Base-by-base conservation (phyloP, 1,139 yeast genomes). In the Lodderomyces jiufengensis region DNA sequence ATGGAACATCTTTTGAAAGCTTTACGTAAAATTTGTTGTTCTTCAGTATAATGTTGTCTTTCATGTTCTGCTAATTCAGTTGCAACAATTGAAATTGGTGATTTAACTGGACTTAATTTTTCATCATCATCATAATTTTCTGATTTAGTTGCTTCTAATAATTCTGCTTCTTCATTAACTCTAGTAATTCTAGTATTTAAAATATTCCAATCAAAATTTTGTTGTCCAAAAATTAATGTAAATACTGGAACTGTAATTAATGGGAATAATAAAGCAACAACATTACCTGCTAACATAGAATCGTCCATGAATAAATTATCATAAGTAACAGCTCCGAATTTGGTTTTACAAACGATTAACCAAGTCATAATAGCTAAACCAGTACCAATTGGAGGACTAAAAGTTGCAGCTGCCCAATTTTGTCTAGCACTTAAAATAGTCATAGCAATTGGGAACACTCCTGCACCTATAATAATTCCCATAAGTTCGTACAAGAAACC, bases 401-500 rank as follows among this genome's bases (percentile, higher is more conserved):
- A 62, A 20, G 73, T 66, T 13, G 79, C 84, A 24, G 87, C 84
- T 37, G 75, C 55, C 33, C 59, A 59, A 53, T 84, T 84, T 61
- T 81, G 87, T 36, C 73, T 76, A 24, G 59, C 66, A 66, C 92
- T 84, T 48, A 85, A 73, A 37, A 88, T 62, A 0, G 95, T 79
- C 47, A 83, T 60, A 3, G 83, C 76, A 14, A 85, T 76, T 5
- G 95, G 95, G 32, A 85, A 59, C 5, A 88, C 95, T 16, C 90
- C 95, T 39, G 94, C 80, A 18, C 94, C 84, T 47, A 88, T 85
- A 34, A 88, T 79, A 38, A 85, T 76, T 35, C 95, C 95, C 88
- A 87, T 86, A 45, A 88, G 67, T 56, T 86, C 87, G 54, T 84
- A 84, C 37, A 88, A 70, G 60, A 82, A 84, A 11, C 95, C 95